Evolutionary conservation across 495 filamentous ascomycete genomes (phyloP).

Genomic region (Tuber calosporum): DNA sequence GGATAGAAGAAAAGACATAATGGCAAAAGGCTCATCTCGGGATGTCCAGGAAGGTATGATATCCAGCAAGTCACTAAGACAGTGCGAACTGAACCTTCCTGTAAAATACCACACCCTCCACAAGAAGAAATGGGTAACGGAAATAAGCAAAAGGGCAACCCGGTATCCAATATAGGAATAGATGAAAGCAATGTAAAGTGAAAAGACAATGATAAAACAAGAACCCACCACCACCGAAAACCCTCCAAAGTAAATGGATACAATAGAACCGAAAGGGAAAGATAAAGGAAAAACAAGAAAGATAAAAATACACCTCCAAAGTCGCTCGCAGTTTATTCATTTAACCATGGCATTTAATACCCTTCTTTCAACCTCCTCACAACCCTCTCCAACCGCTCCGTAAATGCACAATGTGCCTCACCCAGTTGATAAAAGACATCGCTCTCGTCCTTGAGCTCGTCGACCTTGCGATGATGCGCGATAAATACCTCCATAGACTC

Average conservation of each 20-base stretch:
- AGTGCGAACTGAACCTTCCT: neutral
- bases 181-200: neutral
- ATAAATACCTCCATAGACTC: constrained; percentile 82
- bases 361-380: constrained; percentile 45
- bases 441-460: constrained; percentile 46
- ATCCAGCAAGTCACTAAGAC: neutral
- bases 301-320: constrained; percentile 18
- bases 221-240: neutral
- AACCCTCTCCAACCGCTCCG: constrained; percentile 54
- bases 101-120: neutral
- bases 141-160: neutral
- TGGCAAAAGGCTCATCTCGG: neutral
- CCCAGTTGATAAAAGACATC: constrained; percentile 47
- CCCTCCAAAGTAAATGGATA: neutral
- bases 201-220: neutral
- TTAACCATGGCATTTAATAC: constrained; percentile 1
- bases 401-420: constrained; percentile 50
- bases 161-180: neutral
- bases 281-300: constrained; percentile 10
- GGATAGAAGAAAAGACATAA: neutral
- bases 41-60: neutral
- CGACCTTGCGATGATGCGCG: constrained; percentile 65
- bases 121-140: neutral
- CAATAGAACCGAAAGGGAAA: neutral
- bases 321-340: constrained; percentile 9